A percentile compares a stretch with the other conserved stretches of the same genome.
Evolutionary conservation across 2,329 filamentous ascomycete genomes (phyloP).

Genomic region (Trichoderma pleuroti): DNA sequence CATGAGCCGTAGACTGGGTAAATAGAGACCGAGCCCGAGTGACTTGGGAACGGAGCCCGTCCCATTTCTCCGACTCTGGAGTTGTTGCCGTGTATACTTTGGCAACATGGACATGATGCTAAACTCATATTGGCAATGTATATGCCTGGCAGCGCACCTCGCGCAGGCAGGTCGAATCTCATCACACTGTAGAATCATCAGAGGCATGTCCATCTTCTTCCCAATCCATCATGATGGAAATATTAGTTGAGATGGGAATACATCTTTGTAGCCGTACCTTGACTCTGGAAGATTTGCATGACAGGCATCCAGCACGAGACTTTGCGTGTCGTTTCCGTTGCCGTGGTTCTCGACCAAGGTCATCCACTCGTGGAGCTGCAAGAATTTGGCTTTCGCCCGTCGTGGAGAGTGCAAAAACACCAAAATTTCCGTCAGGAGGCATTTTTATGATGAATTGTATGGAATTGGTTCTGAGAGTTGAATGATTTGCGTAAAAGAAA

Average conservation of each 20-base stretch:
- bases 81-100: background rate
- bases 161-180: constrained; percentile 5
- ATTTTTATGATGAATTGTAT: background rate
- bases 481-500: background rate
- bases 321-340: constrained; percentile 14
- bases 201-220: background rate
- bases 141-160: background rate
- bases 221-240: background rate
- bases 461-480: background rate
- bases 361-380: background rate
- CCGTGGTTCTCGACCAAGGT: background rate
- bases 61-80: background rate
- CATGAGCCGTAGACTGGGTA: constrained; percentile 10
- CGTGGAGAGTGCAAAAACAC: constrained; percentile 9
- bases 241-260: background rate
- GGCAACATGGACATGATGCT: constrained; percentile 12
- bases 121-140: constrained; percentile 10
- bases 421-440: constrained; percentile 1
- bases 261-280: background rate
- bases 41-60: background rate
- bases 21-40: background rate
- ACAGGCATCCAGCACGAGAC: constrained; percentile 10
- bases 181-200: background rate
- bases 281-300: constrained; percentile 14
- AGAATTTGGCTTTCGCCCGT: background rate